phyloP scores from a whole-genome alignment of 2,329 filamentous ascomycete species.

The Trichoderma semiorbis region DNA sequence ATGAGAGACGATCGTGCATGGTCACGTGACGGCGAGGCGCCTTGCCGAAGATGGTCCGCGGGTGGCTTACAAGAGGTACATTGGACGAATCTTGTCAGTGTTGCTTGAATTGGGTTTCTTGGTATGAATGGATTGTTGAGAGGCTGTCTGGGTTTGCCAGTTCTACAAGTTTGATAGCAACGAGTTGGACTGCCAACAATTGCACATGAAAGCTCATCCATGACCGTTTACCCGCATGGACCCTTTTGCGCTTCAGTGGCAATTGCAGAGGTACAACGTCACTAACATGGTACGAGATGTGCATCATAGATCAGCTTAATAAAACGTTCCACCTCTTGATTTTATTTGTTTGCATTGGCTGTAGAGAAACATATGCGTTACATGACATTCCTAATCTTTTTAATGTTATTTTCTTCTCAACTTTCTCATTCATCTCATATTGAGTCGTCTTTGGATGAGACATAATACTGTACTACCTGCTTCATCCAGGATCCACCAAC shows the following conservation, averaged over 20 bases:
- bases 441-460: background rate
- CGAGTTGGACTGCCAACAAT: background rate
- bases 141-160: background rate
- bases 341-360: background rate
- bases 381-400: no score
- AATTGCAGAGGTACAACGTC: background rate
- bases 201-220: background rate
- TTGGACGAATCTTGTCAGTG: background rate
- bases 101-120: background rate
- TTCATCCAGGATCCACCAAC: background rate
- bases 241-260: background rate
- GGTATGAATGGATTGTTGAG: background rate
- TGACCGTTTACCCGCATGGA: background rate
- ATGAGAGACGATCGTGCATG: constrained; percentile 27
- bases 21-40: constrained; percentile 33
- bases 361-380: background rate
- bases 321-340: background rate
- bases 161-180: background rate
- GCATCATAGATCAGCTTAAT: background rate
- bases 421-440: background rate
- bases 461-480: background rate
- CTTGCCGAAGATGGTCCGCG: constrained; percentile 12
- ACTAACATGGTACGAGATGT: background rate
- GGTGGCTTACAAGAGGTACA: background rate
- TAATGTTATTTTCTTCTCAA: no score